Evolutionary conservation across 1,284 basidiomycete genomes (phyloP).

Genomic region (Cystobasidium slooffiae): DNA sequence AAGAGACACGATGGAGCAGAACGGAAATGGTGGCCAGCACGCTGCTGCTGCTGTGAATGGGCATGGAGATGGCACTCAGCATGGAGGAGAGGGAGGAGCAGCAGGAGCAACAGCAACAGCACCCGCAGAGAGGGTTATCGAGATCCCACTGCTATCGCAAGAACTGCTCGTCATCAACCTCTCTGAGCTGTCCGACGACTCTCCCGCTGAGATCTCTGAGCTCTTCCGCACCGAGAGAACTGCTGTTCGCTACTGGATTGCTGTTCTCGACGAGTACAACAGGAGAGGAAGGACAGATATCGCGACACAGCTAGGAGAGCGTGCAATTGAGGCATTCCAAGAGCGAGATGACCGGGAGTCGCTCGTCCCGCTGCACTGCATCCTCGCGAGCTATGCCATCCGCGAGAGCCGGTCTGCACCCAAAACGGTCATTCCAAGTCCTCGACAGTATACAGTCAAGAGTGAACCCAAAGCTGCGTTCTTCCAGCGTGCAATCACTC

Average conservation of each 20-base stretch:
- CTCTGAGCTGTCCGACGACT: constrained; percentile 70
- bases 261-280: constrained; percentile 71
- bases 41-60: neutral
- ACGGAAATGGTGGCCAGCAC: too few species aligned
- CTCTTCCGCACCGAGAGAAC: constrained; percentile 71
- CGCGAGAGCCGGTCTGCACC: constrained; percentile 77
- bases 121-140: constrained; percentile 17
- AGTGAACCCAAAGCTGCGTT: constrained; percentile 19
- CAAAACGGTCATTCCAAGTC: constrained; percentile 71
- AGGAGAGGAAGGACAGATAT: constrained; percentile 62
- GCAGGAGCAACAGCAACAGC: neutral
- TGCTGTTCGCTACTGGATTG: constrained; percentile 72
- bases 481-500: constrained; percentile 14
- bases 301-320: constrained; percentile 56
- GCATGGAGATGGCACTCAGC: neutral
- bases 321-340: constrained; percentile 54
- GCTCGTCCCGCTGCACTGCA: constrained; percentile 67
- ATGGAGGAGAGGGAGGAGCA: neutral
- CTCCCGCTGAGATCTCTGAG: constrained; percentile 72
- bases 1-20: too few species aligned
- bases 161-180: constrained; percentile 78
- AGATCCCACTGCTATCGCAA: constrained; percentile 35
- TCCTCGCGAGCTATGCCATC: constrained; percentile 81
- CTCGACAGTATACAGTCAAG: constrained; percentile 64
- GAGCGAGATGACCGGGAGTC: constrained; percentile 50